A percentile compares a stretch with the other conserved stretches of the same genome.
These are phyloP conservation scores for Aegilops longissima DNA, from an alignment of 176 grass and related monocot genomes.

Conservation along the genomic window DNA sequence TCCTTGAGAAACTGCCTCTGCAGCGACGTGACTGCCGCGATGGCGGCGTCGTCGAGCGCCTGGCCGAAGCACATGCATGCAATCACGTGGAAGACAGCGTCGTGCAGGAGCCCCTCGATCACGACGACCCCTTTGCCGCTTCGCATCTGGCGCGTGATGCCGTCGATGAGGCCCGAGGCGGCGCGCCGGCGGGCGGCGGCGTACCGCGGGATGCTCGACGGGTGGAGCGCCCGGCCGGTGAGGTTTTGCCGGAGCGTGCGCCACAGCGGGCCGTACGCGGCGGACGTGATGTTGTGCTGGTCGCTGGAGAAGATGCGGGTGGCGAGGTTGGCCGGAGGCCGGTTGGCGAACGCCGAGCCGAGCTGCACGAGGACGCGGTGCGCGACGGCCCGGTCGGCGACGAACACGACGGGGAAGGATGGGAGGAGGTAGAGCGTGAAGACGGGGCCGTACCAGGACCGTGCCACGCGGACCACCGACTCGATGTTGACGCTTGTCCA, in stretches of 20 bases:
- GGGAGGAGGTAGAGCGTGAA: constrained; percentile 14
- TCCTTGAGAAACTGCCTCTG: background rate
- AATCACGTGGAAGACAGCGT: background rate
- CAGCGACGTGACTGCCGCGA: background rate
- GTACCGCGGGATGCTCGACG: background rate
- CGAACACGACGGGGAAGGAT: background rate
- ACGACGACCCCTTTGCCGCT: background rate
- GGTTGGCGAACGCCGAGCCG: background rate
- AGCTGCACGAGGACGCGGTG: background rate
- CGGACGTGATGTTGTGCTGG: background rate
- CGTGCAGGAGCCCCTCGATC: background rate
- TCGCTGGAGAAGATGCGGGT: background rate
- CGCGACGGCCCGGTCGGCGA: background rate
- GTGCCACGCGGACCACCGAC: background rate
- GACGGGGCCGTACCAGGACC: background rate
- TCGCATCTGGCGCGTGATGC: background rate
- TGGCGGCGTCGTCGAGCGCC: background rate
- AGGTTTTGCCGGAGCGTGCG: constrained; percentile 14
- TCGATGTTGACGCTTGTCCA: background rate
- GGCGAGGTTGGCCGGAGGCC: background rate
- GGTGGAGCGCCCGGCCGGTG: background rate
- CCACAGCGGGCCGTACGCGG: constrained; percentile 9
- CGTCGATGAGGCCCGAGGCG: background rate
- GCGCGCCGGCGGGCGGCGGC: background rate
- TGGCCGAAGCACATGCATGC: constrained; percentile 25